Evolutionary conservation across 2,329 filamentous ascomycete genomes (phyloP).

Genomic region (Zymoseptoria brevis): DNA sequence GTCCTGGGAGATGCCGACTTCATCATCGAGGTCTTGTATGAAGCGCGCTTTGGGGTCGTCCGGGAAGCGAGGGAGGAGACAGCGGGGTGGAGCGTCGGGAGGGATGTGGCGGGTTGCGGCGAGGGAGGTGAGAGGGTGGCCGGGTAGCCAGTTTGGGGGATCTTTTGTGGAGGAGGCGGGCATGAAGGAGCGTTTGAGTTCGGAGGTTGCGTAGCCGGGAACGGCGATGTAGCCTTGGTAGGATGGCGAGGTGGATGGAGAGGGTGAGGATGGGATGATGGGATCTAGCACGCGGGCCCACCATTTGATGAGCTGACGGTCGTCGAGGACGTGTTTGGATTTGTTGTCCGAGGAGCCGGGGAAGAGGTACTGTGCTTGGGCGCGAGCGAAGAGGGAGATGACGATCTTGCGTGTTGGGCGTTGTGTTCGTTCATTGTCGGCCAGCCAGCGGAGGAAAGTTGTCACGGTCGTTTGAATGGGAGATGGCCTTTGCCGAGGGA

Average conservation of each 20-base stretch:
- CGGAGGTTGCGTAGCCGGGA: slow-evolving; percentile 74
- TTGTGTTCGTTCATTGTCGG: slow-evolving; percentile 52
- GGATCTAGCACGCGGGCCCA: slow-evolving; percentile 87
- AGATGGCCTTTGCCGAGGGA: slow-evolving; percentile 59
- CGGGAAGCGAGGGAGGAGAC: slow-evolving; percentile 77
- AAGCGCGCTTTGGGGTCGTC: slow-evolving; percentile 94
- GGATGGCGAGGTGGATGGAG: slow-evolving; percentile 8
- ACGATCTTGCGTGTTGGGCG: slow-evolving; percentile 44
- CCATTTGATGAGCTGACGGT: slow-evolving; percentile 85
- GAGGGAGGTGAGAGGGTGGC: slow-evolving; percentile 67
- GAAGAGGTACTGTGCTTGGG: slow-evolving; percentile 91
- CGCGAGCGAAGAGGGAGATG: slow-evolving; percentile 82
- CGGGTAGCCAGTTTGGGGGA: slow-evolving; percentile 43
- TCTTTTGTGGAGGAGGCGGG: slow-evolving; percentile 42
- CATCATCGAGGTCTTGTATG: slow-evolving; percentile 79
- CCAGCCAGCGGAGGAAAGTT: slow-evolving; percentile 67
- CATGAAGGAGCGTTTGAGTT: slow-evolving; percentile 65
- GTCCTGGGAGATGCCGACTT: slow-evolving; percentile 36
- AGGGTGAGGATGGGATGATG: slow-evolving; percentile 43
- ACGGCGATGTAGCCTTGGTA: slow-evolving; percentile 72
- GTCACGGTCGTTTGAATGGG: slow-evolving; percentile 67
- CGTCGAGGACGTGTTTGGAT: slow-evolving; percentile 85
- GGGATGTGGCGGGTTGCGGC: slow-evolving; percentile 48
- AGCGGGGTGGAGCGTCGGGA: slow-evolving; percentile 63
- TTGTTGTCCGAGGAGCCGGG: slow-evolving; percentile 79